Evolutionary conservation across 2,329 filamentous ascomycete genomes (phyloP), one percentile per base, ranked within the genome.

Genomic region (Aspergillus luchuensis): DNA sequence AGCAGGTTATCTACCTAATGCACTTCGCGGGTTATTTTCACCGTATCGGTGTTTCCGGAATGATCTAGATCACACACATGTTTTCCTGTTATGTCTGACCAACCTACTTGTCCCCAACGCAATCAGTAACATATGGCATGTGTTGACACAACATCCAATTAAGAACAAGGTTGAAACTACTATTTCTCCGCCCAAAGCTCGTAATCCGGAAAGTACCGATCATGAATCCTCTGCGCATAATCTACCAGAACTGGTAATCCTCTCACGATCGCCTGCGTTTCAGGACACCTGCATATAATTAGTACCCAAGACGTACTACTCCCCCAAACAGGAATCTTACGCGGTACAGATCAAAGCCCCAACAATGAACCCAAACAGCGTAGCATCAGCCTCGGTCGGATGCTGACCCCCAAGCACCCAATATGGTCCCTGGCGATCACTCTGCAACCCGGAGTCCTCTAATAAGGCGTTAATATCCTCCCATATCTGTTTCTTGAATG

Each of bases 171-270:
- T 17, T 19, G 17, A 8, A 10, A 6, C 3, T 21, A 43, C 8
- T 21, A 45, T 1, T 13, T 2, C 10, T 45, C 19, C 4, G 10
- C 25, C 47, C 47, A 50, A 17, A 50, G 7, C n/a, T 50, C 25
- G 33, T 88, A 88, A 38, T 89, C 85, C 0, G 83, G 78, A 64
- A 89, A 89, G 66, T 85, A 87, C 4, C 63, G 60, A 50, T 79
- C 72, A 67, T 87, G 85, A 45, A 89, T 86, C 58, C 82, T 78
- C 39, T 67, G 67, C 3, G 84, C 85, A 71, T 88, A 89, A 2
- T 87, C 83, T 8, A 84, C 41, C 10, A 87, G 58, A 0, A 75
- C 74, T 0, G 84, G 82, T 61, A 82, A 82, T 2, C 71, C 69
- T 59, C 73, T 78, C 4, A 87, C 70, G 2, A 83, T 69, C 25